Evolutionary conservation across 306 rosid genomes (phyloP).

Genomic region (Malus fusca): DNA sequence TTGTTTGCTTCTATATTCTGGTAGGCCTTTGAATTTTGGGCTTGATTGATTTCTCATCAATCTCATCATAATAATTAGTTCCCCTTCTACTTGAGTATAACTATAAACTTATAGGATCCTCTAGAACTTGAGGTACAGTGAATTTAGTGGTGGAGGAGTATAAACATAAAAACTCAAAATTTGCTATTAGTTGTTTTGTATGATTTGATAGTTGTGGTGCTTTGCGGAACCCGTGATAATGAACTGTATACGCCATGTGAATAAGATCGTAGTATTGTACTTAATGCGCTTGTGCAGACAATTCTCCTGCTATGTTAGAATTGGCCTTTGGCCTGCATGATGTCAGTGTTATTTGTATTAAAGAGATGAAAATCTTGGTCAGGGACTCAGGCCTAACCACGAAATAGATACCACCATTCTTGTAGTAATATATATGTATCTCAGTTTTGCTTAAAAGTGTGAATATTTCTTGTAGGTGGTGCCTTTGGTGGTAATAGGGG

Average conservation of each 20-base stretch:
- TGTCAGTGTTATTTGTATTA: not conserved
- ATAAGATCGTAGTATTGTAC: not conserved
- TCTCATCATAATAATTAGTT: no score
- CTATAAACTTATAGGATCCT: not conserved
- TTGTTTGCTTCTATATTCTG: no score
- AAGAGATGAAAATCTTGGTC: not conserved
- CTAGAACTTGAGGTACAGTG: not conserved
- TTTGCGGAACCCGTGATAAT: not conserved
- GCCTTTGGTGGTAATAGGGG: slow-evolving; percentile 98
- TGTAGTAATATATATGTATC: not conserved
- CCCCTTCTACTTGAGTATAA: no score
- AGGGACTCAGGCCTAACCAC: not conserved
- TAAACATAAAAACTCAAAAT: not conserved
- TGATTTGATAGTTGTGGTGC: not conserved
- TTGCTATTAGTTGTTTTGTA: not conserved
- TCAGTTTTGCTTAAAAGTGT: not conserved
- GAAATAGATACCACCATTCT: not conserved
- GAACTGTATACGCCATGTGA: not conserved
- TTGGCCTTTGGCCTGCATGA: not conserved
- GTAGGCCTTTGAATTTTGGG: no score
- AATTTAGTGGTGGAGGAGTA: not conserved
- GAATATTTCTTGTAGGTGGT: slow-evolving; percentile 49
- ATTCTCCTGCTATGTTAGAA: not conserved
- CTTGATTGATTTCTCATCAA: no score
- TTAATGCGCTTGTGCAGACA: not conserved